Evolutionary conservation across 2,329 filamentous ascomycete genomes (phyloP).

Genomic region (Phialocephala subalpina): DNA sequence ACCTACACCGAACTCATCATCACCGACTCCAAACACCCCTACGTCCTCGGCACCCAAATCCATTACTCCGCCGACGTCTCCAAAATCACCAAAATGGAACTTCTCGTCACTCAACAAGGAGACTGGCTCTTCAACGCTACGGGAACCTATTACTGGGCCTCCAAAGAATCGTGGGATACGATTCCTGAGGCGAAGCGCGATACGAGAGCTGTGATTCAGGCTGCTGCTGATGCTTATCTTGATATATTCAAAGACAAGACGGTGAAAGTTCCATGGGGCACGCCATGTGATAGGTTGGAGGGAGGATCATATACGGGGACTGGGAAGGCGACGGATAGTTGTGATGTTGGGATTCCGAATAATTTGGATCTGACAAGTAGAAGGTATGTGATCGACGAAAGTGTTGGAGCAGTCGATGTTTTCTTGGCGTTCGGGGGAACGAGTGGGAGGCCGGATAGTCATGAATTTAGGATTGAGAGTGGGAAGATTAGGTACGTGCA

Average conservation of each 20-base stretch:
- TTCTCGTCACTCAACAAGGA: conserved; percentile 12
- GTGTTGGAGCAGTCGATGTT: conserved; percentile 7
- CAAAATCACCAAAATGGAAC: conserved; percentile 18
- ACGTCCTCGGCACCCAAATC: conserved; percentile 19
- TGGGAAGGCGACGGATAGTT: conserved; percentile 20
- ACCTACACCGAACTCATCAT: conserved; percentile 24
- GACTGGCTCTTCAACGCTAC: conserved; percentile 27
- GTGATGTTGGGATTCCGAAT: conserved; percentile 22
- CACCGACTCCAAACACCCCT: conserved; percentile 13
- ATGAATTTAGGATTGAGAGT: conserved; percentile 6
- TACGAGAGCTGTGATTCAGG: conserved; percentile 21
- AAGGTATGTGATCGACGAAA: conserved; percentile 32
- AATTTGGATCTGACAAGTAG: conserved; percentile 18
- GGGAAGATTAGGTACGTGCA: conserved; percentile 5
- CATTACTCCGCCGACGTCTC: conserved; percentile 9
- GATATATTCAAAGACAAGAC: conserved; percentile 20
- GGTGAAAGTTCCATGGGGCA: conserved; percentile 15
- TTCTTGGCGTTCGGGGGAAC: neutral
- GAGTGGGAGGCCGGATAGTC: conserved; percentile 7
- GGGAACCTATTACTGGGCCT: conserved; percentile 17
- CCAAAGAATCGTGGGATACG: conserved; percentile 20
- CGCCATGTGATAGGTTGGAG: conserved; percentile 22
- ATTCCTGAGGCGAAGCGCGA: conserved; percentile 22
- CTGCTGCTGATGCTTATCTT: conserved; percentile 24
- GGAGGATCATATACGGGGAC: conserved; percentile 20